Evolutionary conservation across 495 filamentous ascomycete genomes (phyloP).

Genomic region (Penicillium canariense): DNA sequence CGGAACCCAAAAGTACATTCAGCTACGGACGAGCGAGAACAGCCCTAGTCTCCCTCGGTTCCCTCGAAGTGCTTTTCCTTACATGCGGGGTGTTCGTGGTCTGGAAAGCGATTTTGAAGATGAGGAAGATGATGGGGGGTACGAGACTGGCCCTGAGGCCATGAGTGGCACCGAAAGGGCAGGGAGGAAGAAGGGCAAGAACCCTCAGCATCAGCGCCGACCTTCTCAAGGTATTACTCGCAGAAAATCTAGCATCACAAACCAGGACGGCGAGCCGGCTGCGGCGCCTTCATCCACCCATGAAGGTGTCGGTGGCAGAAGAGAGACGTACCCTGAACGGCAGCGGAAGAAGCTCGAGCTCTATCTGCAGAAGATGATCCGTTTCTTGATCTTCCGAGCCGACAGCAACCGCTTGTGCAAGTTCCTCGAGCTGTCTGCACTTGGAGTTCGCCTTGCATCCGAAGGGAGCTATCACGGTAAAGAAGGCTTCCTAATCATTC

Average conservation of each 20-base stretch:
- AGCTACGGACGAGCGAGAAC: constrained; percentile 54
- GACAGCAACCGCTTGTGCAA: constrained; percentile 96
- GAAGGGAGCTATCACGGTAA: constrained; percentile 98
- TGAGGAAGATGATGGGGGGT: constrained; percentile 69
- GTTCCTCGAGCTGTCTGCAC: constrained; percentile 90
- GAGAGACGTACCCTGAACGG: constrained; percentile 59
- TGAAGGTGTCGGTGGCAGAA: constrained; percentile 43
- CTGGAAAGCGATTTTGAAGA: constrained; percentile 76
- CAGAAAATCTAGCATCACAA: constrained; percentile 56
- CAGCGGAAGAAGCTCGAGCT: constrained; percentile 85
- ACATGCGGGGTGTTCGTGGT: constrained; percentile 77
- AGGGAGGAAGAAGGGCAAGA: constrained; percentile 56
- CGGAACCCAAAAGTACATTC: constrained; percentile 74
- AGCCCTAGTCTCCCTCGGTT: constrained; percentile 73
- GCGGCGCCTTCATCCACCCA: constrained; percentile 43
- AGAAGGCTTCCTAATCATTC: constrained; percentile 89
- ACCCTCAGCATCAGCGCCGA: constrained; percentile 30
- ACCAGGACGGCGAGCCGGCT: constrained; percentile 41
- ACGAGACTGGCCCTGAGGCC: constrained; percentile 55
- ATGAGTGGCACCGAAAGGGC: constrained; percentile 57
- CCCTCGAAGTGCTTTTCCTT: constrained; percentile 87
- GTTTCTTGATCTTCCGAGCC: constrained; percentile 90
- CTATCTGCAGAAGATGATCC: constrained; percentile 92
- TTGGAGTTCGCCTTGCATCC: constrained; percentile 91
- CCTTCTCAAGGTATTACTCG: constrained; percentile 55